Percentiles rank a stretch among this genome's conserved stretches.
Conservation (phyloP, 257 asterid species). For the Forsythia viridissima region DNA sequence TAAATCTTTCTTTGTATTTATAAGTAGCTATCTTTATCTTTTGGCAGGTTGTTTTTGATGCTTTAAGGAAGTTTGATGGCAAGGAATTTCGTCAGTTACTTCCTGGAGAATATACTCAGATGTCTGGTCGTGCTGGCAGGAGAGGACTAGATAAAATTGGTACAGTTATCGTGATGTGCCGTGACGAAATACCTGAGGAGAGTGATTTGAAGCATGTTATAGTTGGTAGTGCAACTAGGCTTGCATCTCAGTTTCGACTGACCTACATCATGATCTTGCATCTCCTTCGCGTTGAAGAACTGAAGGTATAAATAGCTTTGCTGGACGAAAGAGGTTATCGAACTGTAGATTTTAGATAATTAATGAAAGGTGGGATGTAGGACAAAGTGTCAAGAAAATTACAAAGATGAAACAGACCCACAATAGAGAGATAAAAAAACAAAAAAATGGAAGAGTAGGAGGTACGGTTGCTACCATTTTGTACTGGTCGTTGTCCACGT, state of each 20-base stretch:
- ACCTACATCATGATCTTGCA: slow-evolving; percentile 98
- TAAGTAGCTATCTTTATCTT: slow-evolving; percentile 24
- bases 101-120: slow-evolving; percentile 99
- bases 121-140: slow-evolving; percentile 99
- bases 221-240: slow-evolving; percentile 91
- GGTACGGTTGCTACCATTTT: background rate
- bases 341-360: slow-evolving; percentile 14
- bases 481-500: background rate
- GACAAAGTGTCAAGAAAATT: slow-evolving; percentile 10
- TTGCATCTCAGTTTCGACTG: slow-evolving; percentile 93
- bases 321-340: slow-evolving; percentile 14
- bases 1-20: slow-evolving; percentile 12
- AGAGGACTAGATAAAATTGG: slow-evolving; percentile 98
- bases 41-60: slow-evolving; percentile 91
- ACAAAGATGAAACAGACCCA: slow-evolving; percentile 7
- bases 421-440: background rate
- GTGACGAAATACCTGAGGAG: slow-evolving; percentile 92
- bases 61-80: slow-evolving; percentile 91
- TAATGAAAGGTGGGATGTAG: slow-evolving; percentile 2
- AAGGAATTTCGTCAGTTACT: slow-evolving; percentile 87
- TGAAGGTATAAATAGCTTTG: slow-evolving; percentile 63
- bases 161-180: slow-evolving; percentile 88
- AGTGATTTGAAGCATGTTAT: slow-evolving; percentile 69
- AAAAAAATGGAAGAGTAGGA: background rate
- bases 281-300: slow-evolving; percentile 96